These are phyloP conservation scores for Zygosaccharomyces bisporus DNA, from an alignment of 805 yeast genomes.

Conservation along the genomic window DNA sequence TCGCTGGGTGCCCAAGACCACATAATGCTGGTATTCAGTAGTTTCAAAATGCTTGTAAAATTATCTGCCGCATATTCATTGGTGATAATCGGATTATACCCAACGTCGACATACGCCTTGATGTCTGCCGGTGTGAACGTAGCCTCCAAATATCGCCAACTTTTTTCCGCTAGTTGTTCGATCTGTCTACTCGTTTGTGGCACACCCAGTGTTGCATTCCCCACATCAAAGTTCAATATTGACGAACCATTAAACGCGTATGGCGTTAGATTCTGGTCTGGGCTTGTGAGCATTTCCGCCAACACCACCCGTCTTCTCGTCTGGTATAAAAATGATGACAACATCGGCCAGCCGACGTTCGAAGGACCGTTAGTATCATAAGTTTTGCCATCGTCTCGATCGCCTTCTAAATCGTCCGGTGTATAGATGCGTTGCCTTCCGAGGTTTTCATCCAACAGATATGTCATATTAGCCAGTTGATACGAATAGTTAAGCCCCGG, in stretches of 20 bases:
- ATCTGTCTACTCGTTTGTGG: slow-evolving; percentile 20
- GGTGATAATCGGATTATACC: slow-evolving; percentile 63
- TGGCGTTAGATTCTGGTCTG: slow-evolving; percentile 35
- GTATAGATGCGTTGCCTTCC: slow-evolving; percentile 30
- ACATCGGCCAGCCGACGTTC: slow-evolving; percentile 35
- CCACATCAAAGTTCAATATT: slow-evolving; percentile 21
- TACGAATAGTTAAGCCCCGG: not conserved
- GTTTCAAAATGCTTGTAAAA: slow-evolving; percentile 30
- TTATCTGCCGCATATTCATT: slow-evolving; percentile 27
- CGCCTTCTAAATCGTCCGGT: slow-evolving; percentile 26
- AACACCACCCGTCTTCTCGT: slow-evolving; percentile 38
- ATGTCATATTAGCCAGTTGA: slow-evolving; percentile 16
- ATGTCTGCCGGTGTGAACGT: slow-evolving; percentile 41
- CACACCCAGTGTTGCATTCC: slow-evolving; percentile 22
- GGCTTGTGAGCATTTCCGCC: slow-evolving; percentile 31
- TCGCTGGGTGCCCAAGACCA: slow-evolving; percentile 77
- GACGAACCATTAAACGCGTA: slow-evolving; percentile 24
- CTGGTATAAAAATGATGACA: slow-evolving; percentile 36
- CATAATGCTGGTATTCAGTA: slow-evolving; percentile 37
- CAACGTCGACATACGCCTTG: slow-evolving; percentile 46
- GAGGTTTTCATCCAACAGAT: slow-evolving; percentile 19
- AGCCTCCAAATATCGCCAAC: slow-evolving; percentile 45
- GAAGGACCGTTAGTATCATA: slow-evolving; percentile 16
- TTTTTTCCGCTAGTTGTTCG: slow-evolving; percentile 14
- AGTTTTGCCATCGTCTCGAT: slow-evolving; percentile 21